These are phyloP conservation scores for Neurospora sublineolata DNA, from an alignment of 495 filamentous ascomycete genomes.

Conservation along the genomic window DNA sequence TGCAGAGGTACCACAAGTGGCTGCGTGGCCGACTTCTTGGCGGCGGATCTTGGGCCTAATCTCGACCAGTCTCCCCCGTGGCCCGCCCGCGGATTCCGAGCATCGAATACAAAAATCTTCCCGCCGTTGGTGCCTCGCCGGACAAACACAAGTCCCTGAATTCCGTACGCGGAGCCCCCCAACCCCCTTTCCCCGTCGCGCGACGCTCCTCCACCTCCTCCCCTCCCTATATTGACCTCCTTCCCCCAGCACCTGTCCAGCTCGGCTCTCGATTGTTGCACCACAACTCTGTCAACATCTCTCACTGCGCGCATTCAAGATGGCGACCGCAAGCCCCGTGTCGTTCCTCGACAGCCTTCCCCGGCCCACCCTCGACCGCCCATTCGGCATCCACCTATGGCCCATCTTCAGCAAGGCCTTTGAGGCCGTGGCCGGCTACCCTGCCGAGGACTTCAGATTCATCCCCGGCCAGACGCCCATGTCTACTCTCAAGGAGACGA, in stretches of 20 bases:
- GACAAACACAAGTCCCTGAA: not conserved
- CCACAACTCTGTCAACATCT: not conserved
- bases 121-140: not conserved
- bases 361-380: constrained; percentile 73
- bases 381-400: constrained; percentile 88
- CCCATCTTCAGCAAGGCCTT: constrained; percentile 85
- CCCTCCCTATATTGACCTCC: not conserved
- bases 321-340: constrained; percentile 33
- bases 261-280: not conserved
- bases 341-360: constrained; percentile 55
- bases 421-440: constrained; percentile 57
- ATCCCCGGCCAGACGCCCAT: constrained; percentile 54
- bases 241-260: not conserved
- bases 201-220: not conserved
- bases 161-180: not conserved
- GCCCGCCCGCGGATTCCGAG: constrained; percentile 1
- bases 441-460: constrained; percentile 61
- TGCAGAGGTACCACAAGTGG: constrained; percentile 1
- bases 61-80: not conserved
- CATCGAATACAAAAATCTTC: not conserved
- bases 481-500: constrained; percentile 56
- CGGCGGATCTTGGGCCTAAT: constrained; percentile 14
- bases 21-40: constrained; percentile 5
- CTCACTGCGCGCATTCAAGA: constrained; percentile 11
- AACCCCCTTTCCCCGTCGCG: not conserved